Base-by-base conservation (phyloP, 2,329 filamentous ascomycete species). In the Apiospora malaysiana region DNA sequence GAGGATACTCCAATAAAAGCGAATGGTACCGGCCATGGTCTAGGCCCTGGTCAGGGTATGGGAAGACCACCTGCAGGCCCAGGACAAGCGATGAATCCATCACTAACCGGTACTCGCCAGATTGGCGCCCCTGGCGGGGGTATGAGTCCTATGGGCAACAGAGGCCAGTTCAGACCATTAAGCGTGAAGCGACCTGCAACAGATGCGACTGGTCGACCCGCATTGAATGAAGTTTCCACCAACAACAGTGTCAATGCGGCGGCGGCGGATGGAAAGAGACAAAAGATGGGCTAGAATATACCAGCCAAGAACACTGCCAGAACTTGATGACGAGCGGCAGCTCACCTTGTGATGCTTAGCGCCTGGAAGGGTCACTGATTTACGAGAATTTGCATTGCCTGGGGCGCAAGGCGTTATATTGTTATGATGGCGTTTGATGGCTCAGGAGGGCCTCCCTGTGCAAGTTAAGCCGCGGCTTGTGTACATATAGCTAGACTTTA, bases 121-220 rank as follows among this genome's bases (percentile, higher is more conserved):
- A 91, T 92, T 70, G 90, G 90, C 0, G 89, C 86, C 0, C 90
- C 90, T 0, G 85, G 81, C 18, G 79, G 82, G 0, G 56, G 56
- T 37, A 83, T 82, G n/a, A 91, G 88, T 77, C 89, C 89, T 14
- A 82, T 90, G 59, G 85, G 82, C 10, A 91, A 91, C 75, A 82
- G 89, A 43, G 82, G 83, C n/a, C 85, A 85, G 74, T 92, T 90
- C 74, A 85, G 85, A 21, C 89, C 89, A 14, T 87, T 86, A 1
- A 89, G 88, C 0, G 88, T 90, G 81, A 90, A 89, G 79, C 81
- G 87, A 43, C 84, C 86, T 3, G 77, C 80, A 69, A 32, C 56
- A 18, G 75, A 75, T 66, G 76, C 71, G 10, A 73, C 73, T 45
- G 75, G 72, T 0, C 77, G 87, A 71, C 76, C 85, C 14, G 85